Evolutionary conservation across 2,329 filamentous ascomycete genomes (phyloP), one percentile per base, ranked within the genome.

Genomic region (Cladophialophora psammophila): DNA sequence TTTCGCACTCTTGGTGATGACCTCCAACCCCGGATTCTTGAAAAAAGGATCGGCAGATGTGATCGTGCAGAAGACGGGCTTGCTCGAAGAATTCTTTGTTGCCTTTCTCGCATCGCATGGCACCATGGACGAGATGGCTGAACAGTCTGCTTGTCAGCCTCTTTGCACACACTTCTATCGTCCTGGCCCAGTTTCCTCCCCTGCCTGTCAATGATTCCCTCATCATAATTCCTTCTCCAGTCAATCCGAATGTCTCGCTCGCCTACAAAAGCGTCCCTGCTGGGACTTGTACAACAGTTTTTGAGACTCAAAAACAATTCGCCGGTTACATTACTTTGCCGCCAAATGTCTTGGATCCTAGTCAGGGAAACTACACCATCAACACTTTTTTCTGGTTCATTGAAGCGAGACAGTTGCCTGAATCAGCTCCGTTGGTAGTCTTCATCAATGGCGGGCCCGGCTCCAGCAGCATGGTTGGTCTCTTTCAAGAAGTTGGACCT

Each of bases 251-350:
- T 71, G 86, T 92, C 74, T 88, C 86, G 66, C 86, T 92, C 74
- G 85, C 86, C 63, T 93, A 90, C 82, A 91, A 90, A 74, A 80
- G 83, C 40, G 86, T 86, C 2, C 83, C 86, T 4, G 76, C 81
- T 7, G 87, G 86, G 54, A 88, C 85, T 12, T 92, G 90, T 76
- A 84, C 81, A 55, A 91, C 90, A 1, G 86, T 85, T 7, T 91
- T 90, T 73, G 75, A 82, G 53, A 82, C 81, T 0, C 90, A 92
- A 76, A 85, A 88, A 76, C 90, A 92, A 76, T 91, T 89, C 74
- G 87, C 88, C 3, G 90, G 90, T 73, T 91, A 90, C 84, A 86
- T 92, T 64, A 84, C 79, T 61, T 78, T 91, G 5, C 87, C 88
- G 5, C 74, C 75, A n/a, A 73, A 71, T 42, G 69, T 72, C 32